Evolutionary conservation across 2,329 filamentous ascomycete species (phyloP).

Genomic region (Venturia pyrina): DNA sequence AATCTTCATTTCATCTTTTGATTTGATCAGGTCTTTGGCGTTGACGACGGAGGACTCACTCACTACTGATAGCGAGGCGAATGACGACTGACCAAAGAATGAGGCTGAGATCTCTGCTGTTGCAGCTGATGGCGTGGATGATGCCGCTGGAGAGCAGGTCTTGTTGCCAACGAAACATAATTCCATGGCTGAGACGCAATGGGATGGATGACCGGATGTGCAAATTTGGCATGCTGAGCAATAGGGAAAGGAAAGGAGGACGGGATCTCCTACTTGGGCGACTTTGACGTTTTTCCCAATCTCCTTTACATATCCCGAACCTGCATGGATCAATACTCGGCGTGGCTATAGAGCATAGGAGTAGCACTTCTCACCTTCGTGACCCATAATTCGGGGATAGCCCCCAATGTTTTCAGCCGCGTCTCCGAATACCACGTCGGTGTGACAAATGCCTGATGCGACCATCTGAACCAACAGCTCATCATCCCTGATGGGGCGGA

Average conservation of each 20-base stretch:
- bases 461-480: conserved; percentile 45
- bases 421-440: conserved; percentile 40
- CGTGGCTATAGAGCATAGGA: neutral
- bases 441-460: conserved; percentile 46
- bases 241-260: conserved; percentile 8
- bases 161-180: conserved; percentile 14
- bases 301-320: conserved; percentile 39
- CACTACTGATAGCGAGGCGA: conserved; percentile 14
- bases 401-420: conserved; percentile 16
- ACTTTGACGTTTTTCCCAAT: conserved; percentile 32
- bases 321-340: conserved; percentile 14
- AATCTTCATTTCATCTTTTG: conserved; percentile 19
- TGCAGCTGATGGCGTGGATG: neutral
- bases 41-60: conserved; percentile 12
- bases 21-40: neutral
- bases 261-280: conserved; percentile 20
- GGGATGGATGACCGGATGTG: neutral
- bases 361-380: conserved; percentile 5
- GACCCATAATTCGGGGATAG: conserved; percentile 10
- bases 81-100: conserved; percentile 18
- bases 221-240: conserved; percentile 8
- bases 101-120: conserved; percentile 13
- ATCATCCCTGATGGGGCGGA: conserved; percentile 30
- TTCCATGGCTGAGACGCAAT: conserved; percentile 9
- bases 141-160: conserved; percentile 40